Percentiles rank a stretch among this genome's conserved stretches.
Evolutionary conservation across 768 basidiomycete species (phyloP).

Genomic region (Suillus hirtellus): DNA sequence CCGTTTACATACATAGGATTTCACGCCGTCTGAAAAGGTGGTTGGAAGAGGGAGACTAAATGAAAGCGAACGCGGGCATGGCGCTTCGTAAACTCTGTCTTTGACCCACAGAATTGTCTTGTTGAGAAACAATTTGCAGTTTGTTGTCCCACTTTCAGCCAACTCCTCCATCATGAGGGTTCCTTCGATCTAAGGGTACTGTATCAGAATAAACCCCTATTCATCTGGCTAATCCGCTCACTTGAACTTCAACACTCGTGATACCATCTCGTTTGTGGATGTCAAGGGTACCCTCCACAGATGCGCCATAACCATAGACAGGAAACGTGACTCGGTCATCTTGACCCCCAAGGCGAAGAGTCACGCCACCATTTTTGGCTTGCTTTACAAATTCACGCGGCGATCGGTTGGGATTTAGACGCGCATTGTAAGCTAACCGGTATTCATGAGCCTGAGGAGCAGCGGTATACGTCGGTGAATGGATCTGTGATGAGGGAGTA

Average conservation of each 20-base stretch:
- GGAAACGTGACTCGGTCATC: conserved; percentile 53
- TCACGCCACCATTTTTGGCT: conserved; percentile 52
- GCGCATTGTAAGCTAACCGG: conserved; percentile 48
- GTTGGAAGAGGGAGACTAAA: conserved; percentile 61
- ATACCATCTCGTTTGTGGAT: conserved; percentile 56
- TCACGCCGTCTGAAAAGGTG: conserved; percentile 55
- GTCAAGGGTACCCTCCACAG: conserved; percentile 58
- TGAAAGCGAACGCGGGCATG: conserved; percentile 52
- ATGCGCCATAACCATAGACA: conserved; percentile 52
- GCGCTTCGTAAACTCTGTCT: conserved; percentile 35
- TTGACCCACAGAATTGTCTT: conserved; percentile 60
- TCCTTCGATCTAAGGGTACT: conserved; percentile 54
- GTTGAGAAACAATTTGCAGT: conserved; percentile 51
- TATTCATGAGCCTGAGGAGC: conserved; percentile 56
- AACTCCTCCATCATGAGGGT: conserved; percentile 58
- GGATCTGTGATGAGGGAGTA: conserved; percentile 34
- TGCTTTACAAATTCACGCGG: conserved; percentile 58
- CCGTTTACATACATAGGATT: conserved; percentile 53
- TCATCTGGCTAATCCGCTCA: conserved; percentile 23
- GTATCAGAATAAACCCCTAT: conserved; percentile 8
- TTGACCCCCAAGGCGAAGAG: conserved; percentile 54
- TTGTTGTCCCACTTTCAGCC: conserved; percentile 63
- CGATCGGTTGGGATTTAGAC: conserved; percentile 37
- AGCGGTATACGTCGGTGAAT: conserved; percentile 53
- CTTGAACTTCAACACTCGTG: conserved; percentile 66